phyloP scores from a whole-genome alignment of 2,329 filamentous ascomycete genomes.

The Penicillium sp. region DNA sequence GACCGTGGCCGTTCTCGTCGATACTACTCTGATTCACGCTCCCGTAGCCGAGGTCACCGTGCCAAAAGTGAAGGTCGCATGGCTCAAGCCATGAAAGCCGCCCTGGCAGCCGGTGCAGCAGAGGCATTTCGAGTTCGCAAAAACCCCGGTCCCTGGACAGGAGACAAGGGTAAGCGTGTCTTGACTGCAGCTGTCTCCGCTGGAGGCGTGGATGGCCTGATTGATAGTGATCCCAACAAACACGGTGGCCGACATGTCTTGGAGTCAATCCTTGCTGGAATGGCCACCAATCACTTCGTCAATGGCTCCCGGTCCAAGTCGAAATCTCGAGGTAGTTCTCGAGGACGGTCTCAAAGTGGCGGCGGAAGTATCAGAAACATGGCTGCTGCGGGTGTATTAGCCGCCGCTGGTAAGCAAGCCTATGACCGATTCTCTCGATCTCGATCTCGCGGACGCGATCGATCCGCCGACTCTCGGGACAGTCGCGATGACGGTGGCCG shows the following conservation, averaged over 20 bases:
- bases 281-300: slow-evolving; percentile 79
- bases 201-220: slow-evolving; percentile 75
- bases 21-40: slow-evolving; percentile 53
- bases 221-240: slow-evolving; percentile 65
- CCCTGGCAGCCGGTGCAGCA: slow-evolving; percentile 81
- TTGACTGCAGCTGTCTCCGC: slow-evolving; percentile 82
- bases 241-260: slow-evolving; percentile 75
- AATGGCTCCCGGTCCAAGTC: slow-evolving; percentile 76
- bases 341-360: slow-evolving; percentile 39
- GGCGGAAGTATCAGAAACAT: slow-evolving; percentile 41
- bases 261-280: slow-evolving; percentile 82
- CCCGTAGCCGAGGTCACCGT: slow-evolving; percentile 49
- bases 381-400: slow-evolving; percentile 42
- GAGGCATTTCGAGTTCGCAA: slow-evolving; percentile 90
- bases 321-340: slow-evolving; percentile 26
- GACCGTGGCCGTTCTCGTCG: slow-evolving; percentile 42
- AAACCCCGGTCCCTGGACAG: slow-evolving; percentile 83
- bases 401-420: slow-evolving; percentile 46
- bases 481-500: slow-evolving; percentile 43
- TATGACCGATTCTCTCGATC: slow-evolving; percentile 43
- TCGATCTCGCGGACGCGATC: slow-evolving; percentile 36
- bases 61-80: slow-evolving; percentile 58
- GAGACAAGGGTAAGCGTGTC: slow-evolving; percentile 86
- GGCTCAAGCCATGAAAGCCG: slow-evolving; percentile 86
- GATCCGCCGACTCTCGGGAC: slow-evolving; percentile 50